phyloP scores from a whole-genome alignment of 352 stramenopile species.

The Blastocystis sp. region DNA sequence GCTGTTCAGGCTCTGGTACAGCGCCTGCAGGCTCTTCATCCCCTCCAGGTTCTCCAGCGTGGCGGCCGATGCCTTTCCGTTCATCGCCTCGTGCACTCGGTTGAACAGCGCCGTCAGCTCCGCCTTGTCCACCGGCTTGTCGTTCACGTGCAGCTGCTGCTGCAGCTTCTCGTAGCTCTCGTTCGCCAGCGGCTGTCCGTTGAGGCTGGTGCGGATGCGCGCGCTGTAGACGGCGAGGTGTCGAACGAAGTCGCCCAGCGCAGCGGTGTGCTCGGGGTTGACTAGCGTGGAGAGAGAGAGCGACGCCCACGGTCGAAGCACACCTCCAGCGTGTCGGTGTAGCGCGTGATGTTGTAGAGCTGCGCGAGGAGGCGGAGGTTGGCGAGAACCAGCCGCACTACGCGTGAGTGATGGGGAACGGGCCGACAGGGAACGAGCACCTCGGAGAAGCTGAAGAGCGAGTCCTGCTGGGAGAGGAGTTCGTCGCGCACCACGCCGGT shows the following conservation, averaged over 20 bases:
- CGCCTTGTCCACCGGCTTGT: not conserved
- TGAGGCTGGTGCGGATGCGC: not conserved
- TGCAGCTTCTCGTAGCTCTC: not conserved
- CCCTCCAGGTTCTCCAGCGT: too few species aligned
- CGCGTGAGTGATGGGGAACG: not conserved
- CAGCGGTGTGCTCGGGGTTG: not conserved
- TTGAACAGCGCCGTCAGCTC: not conserved
- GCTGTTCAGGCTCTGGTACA: not conserved
- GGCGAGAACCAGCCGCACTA: not conserved
- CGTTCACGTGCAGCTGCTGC: not conserved
- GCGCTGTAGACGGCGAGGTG: not conserved
- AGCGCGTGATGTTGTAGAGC: not conserved
- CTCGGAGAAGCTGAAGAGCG: slow-evolving; percentile 24
- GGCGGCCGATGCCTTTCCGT: not conserved
- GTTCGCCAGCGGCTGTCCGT: not conserved
- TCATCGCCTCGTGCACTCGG: not conserved
- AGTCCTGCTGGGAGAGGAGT: not conserved
- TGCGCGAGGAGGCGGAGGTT: not conserved
- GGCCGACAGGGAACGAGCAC: not conserved
- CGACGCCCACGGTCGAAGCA: not conserved
- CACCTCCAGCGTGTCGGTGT: not conserved
- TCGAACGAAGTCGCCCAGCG: not conserved
- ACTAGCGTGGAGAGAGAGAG: not conserved
- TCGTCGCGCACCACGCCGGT: not conserved
- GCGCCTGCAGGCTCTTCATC: too few species aligned